phyloP scores from a whole-genome alignment of 2,329 filamentous ascomycete species.

The Dactylellina cionopaga region DNA sequence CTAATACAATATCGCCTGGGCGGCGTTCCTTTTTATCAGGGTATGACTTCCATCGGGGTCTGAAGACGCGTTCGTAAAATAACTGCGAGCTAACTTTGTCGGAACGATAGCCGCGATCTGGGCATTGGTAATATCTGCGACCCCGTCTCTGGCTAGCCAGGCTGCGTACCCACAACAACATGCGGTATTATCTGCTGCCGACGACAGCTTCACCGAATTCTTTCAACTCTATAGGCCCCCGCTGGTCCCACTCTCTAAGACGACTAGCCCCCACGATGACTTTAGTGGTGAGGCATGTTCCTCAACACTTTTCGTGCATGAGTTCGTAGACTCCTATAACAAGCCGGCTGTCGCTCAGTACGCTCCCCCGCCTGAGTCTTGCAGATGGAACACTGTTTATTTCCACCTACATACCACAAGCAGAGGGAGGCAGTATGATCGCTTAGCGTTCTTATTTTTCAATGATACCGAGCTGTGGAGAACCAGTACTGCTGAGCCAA shows the following conservation, averaged over 20 bases:
- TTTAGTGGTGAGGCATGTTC: conserved; percentile 46
- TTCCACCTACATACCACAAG: conserved; percentile 81
- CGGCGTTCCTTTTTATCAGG: background rate
- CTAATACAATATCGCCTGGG: background rate
- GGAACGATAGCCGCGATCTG: conserved; percentile 18
- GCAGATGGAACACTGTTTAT: conserved; percentile 76
- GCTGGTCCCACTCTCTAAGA: conserved; percentile 23
- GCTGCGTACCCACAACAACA: conserved; percentile 20
- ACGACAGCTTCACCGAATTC: conserved; percentile 22
- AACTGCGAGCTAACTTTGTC: no score
- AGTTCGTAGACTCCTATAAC: conserved; percentile 10
- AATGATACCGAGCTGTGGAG: conserved; percentile 83
- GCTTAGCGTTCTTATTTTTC: conserved; percentile 78
- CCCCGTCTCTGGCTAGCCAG: conserved; percentile 15
- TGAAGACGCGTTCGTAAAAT: background rate
- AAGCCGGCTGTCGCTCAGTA: conserved; percentile 38
- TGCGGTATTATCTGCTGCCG: conserved; percentile 14
- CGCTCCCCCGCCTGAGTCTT: conserved; percentile 72
- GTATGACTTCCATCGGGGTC: background rate
- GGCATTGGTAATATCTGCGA: conserved; percentile 10
- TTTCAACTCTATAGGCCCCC: conserved; percentile 43
- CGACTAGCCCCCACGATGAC: conserved; percentile 28
- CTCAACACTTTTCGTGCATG: conserved; percentile 20
- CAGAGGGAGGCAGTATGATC: conserved; percentile 77
- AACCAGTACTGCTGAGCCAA: conserved; percentile 84